Evolutionary conservation across 2,329 filamentous ascomycete species (phyloP).

Genomic region (Fusarium gaditjirri): DNA sequence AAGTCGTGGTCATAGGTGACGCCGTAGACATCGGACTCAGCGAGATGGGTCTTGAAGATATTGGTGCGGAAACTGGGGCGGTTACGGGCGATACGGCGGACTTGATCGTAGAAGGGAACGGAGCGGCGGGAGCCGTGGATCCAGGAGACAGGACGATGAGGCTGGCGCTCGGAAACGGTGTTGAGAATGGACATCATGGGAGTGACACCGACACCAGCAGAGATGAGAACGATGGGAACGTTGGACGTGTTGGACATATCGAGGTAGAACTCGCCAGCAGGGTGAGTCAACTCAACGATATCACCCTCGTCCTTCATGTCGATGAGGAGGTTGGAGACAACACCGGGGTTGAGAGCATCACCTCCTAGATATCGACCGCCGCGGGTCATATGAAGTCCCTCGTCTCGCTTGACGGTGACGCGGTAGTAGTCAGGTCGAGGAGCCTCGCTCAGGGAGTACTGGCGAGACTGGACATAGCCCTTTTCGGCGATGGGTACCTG

Average conservation of each 20-base stretch:
- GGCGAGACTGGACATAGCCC: slow-evolving; percentile 71
- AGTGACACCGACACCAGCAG: slow-evolving; percentile 69
- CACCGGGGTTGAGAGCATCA: slow-evolving; percentile 64
- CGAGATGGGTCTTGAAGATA: slow-evolving; percentile 62
- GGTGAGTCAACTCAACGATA: slow-evolving; percentile 72
- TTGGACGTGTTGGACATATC: slow-evolving; percentile 53
- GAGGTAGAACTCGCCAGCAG: slow-evolving; percentile 70
- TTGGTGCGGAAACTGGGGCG: slow-evolving; percentile 51
- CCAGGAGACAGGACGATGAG: slow-evolving; percentile 64
- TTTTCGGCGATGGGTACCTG: slow-evolving; percentile 66
- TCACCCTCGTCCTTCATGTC: slow-evolving; percentile 70
- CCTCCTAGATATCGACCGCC: slow-evolving; percentile 36
- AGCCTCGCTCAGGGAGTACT: slow-evolving; percentile 78
- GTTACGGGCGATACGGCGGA: slow-evolving; percentile 57
- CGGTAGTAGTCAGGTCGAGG: slow-evolving; percentile 72
- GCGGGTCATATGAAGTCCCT: slow-evolving; percentile 57
- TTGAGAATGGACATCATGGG: slow-evolving; percentile 71
- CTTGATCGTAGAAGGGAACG: slow-evolving; percentile 64
- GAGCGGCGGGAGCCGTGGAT: slow-evolving; percentile 66
- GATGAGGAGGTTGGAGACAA: slow-evolving; percentile 77
- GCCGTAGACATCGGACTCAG: slow-evolving; percentile 56
- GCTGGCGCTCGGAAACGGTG: slow-evolving; percentile 58
- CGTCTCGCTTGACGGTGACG: slow-evolving; percentile 76
- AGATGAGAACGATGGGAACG: slow-evolving; percentile 66
- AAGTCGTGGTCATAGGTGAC: slow-evolving; percentile 57